Evolutionary conservation across 1,284 basidiomycete species (phyloP).

Genomic region (Veloporphyrellus conicus): DNA sequence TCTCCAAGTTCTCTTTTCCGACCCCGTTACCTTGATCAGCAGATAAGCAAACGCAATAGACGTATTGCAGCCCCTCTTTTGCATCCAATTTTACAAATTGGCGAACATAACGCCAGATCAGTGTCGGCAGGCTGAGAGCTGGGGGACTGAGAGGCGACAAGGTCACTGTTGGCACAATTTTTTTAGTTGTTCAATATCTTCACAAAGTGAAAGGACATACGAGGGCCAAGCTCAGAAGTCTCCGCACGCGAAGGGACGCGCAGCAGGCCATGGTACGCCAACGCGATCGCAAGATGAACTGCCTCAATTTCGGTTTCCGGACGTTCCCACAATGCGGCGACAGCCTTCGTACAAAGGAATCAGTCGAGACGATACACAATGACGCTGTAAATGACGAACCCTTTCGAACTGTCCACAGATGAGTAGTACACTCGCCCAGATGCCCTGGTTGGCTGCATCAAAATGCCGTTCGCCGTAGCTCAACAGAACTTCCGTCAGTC

Average conservation of each 20-base stretch:
- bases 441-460: conserved; percentile 63
- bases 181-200: background rate
- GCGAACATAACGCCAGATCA: conserved; percentile 91
- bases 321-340: conserved; percentile 87
- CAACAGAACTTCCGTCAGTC: conserved; percentile 75
- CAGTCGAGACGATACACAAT: background rate
- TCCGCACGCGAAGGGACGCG: conserved; percentile 76
- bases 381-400: conserved; percentile 41
- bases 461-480: conserved; percentile 92
- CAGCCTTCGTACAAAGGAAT: conserved; percentile 36
- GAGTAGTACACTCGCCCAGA: conserved; percentile 89
- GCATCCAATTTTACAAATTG: conserved; percentile 90
- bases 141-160: conserved; percentile 60
- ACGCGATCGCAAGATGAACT: conserved; percentile 87
- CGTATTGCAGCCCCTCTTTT: conserved; percentile 91
- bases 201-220: conserved; percentile 46
- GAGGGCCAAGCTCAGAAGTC: conserved; percentile 74
- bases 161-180: conserved; percentile 45
- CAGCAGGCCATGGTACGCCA: conserved; percentile 92
- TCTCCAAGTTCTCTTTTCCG: conserved; percentile 81
- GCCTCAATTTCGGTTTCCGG: conserved; percentile 89
- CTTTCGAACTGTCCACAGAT: conserved; percentile 94
- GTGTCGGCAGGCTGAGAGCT: conserved; percentile 76
- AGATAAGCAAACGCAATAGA: conserved; percentile 83
- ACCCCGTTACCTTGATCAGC: conserved; percentile 69